Conservation (phyloP, 352 stramenopile genomes). For the Plasmopara muralis region DNA sequence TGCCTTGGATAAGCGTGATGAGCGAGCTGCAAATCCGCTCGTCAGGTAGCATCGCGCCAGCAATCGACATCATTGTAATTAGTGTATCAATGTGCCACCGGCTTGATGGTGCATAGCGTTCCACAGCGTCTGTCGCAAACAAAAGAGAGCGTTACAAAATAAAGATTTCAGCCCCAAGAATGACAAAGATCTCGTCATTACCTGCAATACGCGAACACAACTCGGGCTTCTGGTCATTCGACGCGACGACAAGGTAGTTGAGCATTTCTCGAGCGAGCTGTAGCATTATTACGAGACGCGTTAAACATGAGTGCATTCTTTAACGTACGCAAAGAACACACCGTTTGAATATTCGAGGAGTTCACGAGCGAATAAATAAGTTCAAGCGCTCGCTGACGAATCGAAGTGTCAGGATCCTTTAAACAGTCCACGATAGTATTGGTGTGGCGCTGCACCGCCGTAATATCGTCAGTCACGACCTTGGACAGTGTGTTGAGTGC, state of each 20-base stretch:
- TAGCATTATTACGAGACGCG: conserved; percentile 1
- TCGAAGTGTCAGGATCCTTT: conserved; percentile 97
- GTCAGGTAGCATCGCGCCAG: conserved; percentile 88
- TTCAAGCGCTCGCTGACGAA: conserved; percentile 97
- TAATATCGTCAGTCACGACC: conserved; percentile 84
- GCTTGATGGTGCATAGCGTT: conserved; percentile 75
- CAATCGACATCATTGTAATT: conserved; percentile 98
- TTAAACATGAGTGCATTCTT: not conserved
- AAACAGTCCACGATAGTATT: conserved; percentile 93
- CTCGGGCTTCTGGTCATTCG: conserved; percentile 90
- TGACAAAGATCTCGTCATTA: conserved; percentile 20
- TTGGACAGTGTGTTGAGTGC: conserved; percentile 96
- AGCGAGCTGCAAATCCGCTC: conserved; percentile 92
- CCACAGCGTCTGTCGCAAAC: conserved; percentile 54
- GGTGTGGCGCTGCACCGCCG: conserved; percentile 95
- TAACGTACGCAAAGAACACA: conserved; percentile 16
- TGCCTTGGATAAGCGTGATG: conserved; percentile 94
- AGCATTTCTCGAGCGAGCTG: conserved; percentile 96
- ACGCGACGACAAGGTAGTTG: conserved; percentile 98
- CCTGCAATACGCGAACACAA: conserved; percentile 93
- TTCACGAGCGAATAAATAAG: conserved; percentile 99
- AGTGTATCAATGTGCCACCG: conserved; percentile 96
- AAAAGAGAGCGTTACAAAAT: conserved; percentile 6
- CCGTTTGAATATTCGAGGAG: conserved; percentile 91
- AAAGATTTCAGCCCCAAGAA: not conserved